Evolutionary conservation across 768 basidiomycete species (phyloP), one percentile per base, ranked within the genome.

Genomic region (Boletales sp.): DNA sequence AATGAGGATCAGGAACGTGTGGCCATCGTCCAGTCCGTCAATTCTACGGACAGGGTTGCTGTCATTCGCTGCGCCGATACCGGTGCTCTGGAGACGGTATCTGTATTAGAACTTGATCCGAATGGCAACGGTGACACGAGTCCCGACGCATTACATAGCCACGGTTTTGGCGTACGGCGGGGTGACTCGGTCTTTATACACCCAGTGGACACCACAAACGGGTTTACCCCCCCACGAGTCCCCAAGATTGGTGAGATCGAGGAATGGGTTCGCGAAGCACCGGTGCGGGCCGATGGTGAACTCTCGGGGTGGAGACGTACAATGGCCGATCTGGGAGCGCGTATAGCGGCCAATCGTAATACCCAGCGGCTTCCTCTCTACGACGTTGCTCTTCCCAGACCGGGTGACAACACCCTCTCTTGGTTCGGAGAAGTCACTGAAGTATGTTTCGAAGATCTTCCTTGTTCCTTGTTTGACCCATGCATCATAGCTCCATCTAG

Each of bases 341-440:
- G 62, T 37, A 76, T 89, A 55, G 83, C 87, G 34, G 64, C 70
- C 13, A 69, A 72, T 48, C 72, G 76, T 35, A 71, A 69, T 28
- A 59, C 71, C 11, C 75, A 72, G 42, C 64, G 63, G 37, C 54
- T 66, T 13, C 59, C 57, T 37, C 77, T 81, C 42, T 68, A 70
- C 18, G 64, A 59, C 36, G 76, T 85, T 14, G 66, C 72, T 46
- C 68, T 74, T 46, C 76, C 78, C 34, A 55, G 55, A 25, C 55
- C 54, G 31, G 70, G 66, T 45, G 76, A 77, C 57, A 61, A 66
- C 8, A 64, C 70, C 41, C 62, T 90, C 19, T 70, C 75, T 40
- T 97, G 94, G 94, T 82, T 90, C 48, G 94, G 94, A 19, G 90
- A 95, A 72, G 92, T 96, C 15, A 80, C 78, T 30, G 80, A 77